Conservation (phyloP, 1,284 basidiomycete genomes). For the Omphalotus olearius region DNA sequence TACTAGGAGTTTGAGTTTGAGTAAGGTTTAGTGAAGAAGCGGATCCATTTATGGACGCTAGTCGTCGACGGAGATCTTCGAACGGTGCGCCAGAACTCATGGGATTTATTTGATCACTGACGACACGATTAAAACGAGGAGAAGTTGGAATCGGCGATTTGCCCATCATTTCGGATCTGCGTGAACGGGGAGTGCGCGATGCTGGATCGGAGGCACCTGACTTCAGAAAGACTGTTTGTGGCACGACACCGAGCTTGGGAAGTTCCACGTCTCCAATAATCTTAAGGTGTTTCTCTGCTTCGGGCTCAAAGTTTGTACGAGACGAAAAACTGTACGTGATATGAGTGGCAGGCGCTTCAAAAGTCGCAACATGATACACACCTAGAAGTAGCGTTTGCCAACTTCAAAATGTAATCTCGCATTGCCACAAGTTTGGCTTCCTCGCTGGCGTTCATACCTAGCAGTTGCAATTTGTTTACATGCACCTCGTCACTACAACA, state of each 20-base stretch:
- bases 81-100: constrained; percentile 48
- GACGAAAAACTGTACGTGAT: constrained; percentile 52
- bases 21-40: constrained; percentile 51
- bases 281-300: constrained; percentile 62
- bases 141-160: constrained; percentile 40
- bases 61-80: constrained; percentile 69
- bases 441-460: constrained; percentile 79
- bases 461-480: constrained; percentile 67
- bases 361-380: constrained; percentile 14
- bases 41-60: constrained; percentile 69
- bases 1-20: constrained; percentile 31
- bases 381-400: constrained; percentile 63
- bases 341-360: neutral
- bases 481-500: constrained; percentile 68
- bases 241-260: constrained; percentile 86
- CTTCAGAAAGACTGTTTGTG: constrained; percentile 92
- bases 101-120: constrained; percentile 30
- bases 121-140: constrained; percentile 37
- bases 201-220: constrained; percentile 39
- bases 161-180: constrained; percentile 33
- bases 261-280: constrained; percentile 66
- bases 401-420: constrained; percentile 84
- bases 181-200: constrained; percentile 33
- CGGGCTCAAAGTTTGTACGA: constrained; percentile 55
- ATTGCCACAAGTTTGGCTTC: constrained; percentile 82